These are phyloP conservation scores for Lophiostoma macrostomum DNA, from an alignment of 495 filamentous ascomycete genomes.

Conservation along the genomic window DNA sequence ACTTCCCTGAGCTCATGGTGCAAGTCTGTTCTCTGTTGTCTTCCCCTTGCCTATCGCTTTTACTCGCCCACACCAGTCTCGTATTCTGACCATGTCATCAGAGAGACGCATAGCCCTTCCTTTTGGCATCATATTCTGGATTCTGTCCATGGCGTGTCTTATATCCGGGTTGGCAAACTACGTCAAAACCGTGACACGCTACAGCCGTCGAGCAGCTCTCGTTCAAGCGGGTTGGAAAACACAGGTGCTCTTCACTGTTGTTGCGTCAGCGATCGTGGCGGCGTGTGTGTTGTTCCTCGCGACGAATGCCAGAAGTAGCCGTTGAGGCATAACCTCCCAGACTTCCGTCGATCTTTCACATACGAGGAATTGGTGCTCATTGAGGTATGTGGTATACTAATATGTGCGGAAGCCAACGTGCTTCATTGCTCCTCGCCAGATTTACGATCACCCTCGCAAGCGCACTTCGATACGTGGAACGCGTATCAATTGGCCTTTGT, in stretches of 20 bases:
- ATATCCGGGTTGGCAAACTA: conserved; percentile 81
- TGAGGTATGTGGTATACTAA: no score
- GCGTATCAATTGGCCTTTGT: no score
- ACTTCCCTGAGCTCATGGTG: no score
- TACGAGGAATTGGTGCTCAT: no score
- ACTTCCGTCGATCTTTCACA: not conserved
- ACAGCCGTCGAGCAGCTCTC: conserved; percentile 70
- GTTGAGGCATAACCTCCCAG: no score
- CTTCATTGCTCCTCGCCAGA: no score
- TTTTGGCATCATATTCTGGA: conserved; percentile 85
- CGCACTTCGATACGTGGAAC: no score
- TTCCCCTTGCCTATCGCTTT: not conserved
- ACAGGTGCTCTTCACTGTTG: conserved; percentile 72
- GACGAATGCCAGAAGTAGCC: conserved; percentile 44
- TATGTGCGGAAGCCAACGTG: no score
- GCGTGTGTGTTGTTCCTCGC: conserved; percentile 68
- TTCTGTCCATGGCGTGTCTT: conserved; percentile 71
- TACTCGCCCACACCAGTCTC: not conserved
- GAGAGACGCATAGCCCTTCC: conserved; percentile 75
- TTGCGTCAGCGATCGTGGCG: conserved; percentile 76
- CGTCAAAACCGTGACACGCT: conserved; percentile 80
- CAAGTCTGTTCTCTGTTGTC: not conserved
- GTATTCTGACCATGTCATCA: not conserved
- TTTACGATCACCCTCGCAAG: no score
- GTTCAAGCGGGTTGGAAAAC: conserved; percentile 96